Base-by-base conservation (phyloP, 2,329 filamentous ascomycete species). In the Diaporthe vexans region DNA sequence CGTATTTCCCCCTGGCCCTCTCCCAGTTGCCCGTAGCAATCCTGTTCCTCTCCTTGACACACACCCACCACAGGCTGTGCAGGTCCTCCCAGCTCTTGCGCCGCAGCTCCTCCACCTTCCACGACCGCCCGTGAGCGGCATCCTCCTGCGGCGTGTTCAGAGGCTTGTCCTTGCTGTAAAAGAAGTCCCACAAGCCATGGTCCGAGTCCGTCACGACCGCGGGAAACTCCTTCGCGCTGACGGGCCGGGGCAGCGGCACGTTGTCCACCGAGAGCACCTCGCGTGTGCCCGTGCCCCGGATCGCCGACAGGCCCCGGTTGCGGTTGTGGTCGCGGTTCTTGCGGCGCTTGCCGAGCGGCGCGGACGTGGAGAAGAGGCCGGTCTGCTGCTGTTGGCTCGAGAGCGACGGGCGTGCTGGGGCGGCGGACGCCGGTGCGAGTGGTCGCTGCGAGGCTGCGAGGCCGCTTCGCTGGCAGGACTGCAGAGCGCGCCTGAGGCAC, bases 121-220 rank as follows among this genome's bases (percentile, higher is more conserved):
- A 99, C 37, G 91, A 87, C 71, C 97, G 91, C 21, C 97, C 97
- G 83, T 97, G 93, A 77, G 90, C 86, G 67, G 87, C 82, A 73
- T 94, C 91, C 78, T 96, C 92, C 48, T 91, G 88, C 7, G 95
- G 95, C 10, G 92, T 92, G 78, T 89, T 88, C 79, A 98, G 83
- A n/a, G 92, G 85, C 80, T 91, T 90, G 77, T 90, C 90, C 77
- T 92, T 89, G 76, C 88, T 88, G 79, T 92, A 91, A 85, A 99
- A 98, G 85, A 99, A 99, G 1, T 91, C 93, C 93, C 94, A 98
- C 15, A 99, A 91, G 40, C 95, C 96, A 84, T 99, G 97, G 77
- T 95, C 85, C 37, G 91, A 88, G 81, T 95, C 92, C 56, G 88
- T 89, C 76, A 89, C 82, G 43, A 93, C 82, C 61, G 86, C 82